A percentile compares a stretch with the other conserved stretches of the same genome.
Evolutionary conservation across 2,329 filamentous ascomycete genomes (phyloP).

Genomic region (Penicillium sp.): DNA sequence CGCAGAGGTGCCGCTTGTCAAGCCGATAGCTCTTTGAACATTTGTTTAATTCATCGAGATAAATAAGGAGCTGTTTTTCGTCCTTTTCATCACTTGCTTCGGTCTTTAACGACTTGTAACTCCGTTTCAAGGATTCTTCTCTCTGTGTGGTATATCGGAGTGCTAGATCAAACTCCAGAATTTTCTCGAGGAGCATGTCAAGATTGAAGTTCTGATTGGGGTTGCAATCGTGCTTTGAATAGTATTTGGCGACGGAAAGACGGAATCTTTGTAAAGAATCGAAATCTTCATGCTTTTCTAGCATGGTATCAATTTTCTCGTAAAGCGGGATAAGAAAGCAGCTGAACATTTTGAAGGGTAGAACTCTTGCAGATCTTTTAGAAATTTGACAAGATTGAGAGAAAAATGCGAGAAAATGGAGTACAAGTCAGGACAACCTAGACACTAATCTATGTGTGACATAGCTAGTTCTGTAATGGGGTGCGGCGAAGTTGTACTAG

Average conservation of each 20-base stretch:
- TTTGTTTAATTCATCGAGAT: background rate
- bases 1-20: background rate
- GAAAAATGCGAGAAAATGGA: too few species aligned
- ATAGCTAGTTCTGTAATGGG: too few species aligned
- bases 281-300: background rate
- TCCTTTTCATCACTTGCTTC: background rate
- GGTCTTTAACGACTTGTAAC: background rate
- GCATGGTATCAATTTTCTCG: background rate
- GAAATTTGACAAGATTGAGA: too few species aligned
- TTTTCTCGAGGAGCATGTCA: background rate
- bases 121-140: background rate
- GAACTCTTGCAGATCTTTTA: background rate
- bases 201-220: background rate
- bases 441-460: too few species aligned
- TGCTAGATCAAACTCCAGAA: background rate
- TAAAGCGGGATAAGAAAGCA: background rate
- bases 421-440: too few species aligned
- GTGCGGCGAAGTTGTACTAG: too few species aligned
- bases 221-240: background rate
- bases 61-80: background rate
- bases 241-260: background rate
- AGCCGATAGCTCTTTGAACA: background rate
- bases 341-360: background rate
- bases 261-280: background rate
- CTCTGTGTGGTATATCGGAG: background rate